These are phyloP conservation scores for Colletotrichum ledebouriae DNA, from an alignment of 2,329 filamentous ascomycete species.

Conservation along the genomic window DNA sequence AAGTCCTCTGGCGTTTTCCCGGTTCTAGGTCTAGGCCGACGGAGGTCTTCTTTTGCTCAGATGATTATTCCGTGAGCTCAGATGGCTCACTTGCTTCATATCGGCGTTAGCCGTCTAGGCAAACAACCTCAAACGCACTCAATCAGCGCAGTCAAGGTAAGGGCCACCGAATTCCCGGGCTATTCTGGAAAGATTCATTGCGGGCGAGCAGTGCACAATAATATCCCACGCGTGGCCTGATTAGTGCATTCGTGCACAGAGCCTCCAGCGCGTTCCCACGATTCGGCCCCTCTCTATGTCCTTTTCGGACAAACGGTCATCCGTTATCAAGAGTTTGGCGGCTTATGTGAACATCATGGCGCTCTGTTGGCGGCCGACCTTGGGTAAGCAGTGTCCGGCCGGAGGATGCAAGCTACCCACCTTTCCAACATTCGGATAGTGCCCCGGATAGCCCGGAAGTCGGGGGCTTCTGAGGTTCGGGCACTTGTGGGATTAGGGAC, in stretches of 20 bases:
- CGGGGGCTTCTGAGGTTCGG: background rate
- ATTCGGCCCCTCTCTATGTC: slow-evolving; percentile 1
- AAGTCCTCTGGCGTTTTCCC: background rate
- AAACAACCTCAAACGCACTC: slow-evolving; percentile 20
- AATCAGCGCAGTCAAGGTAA: background rate
- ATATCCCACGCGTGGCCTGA: slow-evolving; percentile 5
- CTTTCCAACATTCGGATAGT: slow-evolving; percentile 21
- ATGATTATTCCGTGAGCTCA: slow-evolving; percentile 7
- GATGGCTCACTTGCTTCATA: slow-evolving; percentile 1
- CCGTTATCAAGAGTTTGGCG: background rate
- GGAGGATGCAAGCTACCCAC: background rate
- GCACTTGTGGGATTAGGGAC: slow-evolving; percentile 6
- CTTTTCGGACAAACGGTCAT: background rate
- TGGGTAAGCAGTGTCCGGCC: slow-evolving; percentile 3
- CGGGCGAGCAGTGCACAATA: slow-evolving; percentile 28
- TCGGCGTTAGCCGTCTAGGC: background rate
- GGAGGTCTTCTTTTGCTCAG: slow-evolving; percentile 16
- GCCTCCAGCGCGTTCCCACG: slow-evolving; percentile 11
- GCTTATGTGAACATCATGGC: slow-evolving; percentile 19
- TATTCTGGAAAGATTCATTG: slow-evolving; percentile 18
- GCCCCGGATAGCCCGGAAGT: no score
- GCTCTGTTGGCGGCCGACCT: slow-evolving; percentile 17
- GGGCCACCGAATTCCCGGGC: background rate
- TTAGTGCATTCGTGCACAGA: slow-evolving; percentile 25
- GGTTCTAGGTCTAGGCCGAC: slow-evolving; percentile 7